Evolutionary conservation across 2,329 filamentous ascomycete species (phyloP).

Genomic region (Ascochyta clinopodiicola): DNA sequence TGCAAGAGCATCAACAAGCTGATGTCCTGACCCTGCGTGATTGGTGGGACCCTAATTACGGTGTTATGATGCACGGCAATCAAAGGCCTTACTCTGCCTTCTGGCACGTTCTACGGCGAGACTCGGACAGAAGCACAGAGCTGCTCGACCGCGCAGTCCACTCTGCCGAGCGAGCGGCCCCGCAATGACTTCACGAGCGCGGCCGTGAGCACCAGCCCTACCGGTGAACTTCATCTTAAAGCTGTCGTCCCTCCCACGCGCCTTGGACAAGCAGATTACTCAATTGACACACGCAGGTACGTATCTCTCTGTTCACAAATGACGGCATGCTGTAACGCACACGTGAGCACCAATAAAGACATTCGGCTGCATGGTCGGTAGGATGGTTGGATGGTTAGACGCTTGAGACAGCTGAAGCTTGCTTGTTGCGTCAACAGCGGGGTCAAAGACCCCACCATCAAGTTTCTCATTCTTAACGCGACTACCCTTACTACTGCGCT

Average conservation of each 20-base stretch:
- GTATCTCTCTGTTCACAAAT: slow-evolving; percentile 8
- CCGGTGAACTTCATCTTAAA: slow-evolving; percentile 13
- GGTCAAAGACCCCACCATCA: slow-evolving; percentile 18
- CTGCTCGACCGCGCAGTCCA: slow-evolving; percentile 18
- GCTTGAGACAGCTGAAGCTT: slow-evolving; percentile 13
- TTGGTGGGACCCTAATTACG: slow-evolving; percentile 29
- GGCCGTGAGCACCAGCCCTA: slow-evolving; percentile 40
- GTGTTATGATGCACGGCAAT: slow-evolving; percentile 27
- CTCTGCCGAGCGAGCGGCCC: slow-evolving; percentile 39
- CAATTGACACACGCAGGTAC: slow-evolving; percentile 18
- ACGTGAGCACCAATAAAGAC: slow-evolving; percentile 2
- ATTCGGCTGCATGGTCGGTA: neutral
- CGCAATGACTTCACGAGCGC: slow-evolving; percentile 45
- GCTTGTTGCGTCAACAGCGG: slow-evolving; percentile 14
- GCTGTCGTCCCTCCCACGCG: slow-evolving; percentile 40
- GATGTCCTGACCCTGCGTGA: slow-evolving; percentile 18
- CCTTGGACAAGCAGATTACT: slow-evolving; percentile 29
- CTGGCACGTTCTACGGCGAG: slow-evolving; percentile 38
- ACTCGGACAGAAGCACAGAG: slow-evolving; percentile 35
- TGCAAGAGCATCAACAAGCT: slow-evolving; percentile 18
- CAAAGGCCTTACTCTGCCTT: slow-evolving; percentile 24
- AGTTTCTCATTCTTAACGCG: slow-evolving; percentile 22
- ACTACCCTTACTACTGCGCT: slow-evolving; percentile 23
- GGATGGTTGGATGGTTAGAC: neutral
- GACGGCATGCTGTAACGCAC: neutral